Evolutionary conservation across 1,284 basidiomycete species (phyloP).

Genomic region (Inonotus obliquus): DNA sequence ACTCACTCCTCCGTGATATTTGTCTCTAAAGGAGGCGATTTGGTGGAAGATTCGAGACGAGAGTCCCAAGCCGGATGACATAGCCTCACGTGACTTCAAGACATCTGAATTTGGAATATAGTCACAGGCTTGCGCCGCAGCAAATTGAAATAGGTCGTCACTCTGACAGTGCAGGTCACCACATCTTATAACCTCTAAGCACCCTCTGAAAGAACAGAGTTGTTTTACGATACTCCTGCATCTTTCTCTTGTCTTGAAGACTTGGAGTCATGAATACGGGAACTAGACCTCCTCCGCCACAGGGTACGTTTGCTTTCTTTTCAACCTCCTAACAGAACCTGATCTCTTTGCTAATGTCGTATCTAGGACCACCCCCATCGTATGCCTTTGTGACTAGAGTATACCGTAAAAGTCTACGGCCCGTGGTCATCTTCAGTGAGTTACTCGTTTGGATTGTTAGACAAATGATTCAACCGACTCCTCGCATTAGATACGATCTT

Average conservation of each 20-base stretch:
- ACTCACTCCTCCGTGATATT: too few relatives aligned
- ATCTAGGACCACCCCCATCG: constrained; percentile 46
- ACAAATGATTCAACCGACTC: constrained; percentile 1
- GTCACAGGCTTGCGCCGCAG: constrained; percentile 1
- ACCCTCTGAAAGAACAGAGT: neutral
- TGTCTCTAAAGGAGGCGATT: too few relatives aligned
- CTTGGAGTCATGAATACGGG: constrained; percentile 1
- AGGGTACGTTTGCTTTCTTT: constrained; percentile 7
- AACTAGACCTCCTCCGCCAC: constrained; percentile 18
- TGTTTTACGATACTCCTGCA: neutral
- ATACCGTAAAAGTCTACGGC: constrained; percentile 52
- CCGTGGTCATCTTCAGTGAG: constrained; percentile 53
- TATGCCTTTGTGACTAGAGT: constrained; percentile 55
- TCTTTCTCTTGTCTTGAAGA: neutral
- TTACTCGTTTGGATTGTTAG: constrained; percentile 17
- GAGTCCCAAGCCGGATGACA: too few relatives aligned
- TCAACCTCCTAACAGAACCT: neutral
- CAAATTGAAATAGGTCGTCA: neutral
- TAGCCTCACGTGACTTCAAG: neutral
- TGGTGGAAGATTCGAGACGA: too few relatives aligned
- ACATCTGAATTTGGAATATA: neutral
- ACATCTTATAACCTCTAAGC: neutral
- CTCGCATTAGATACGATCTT: constrained; percentile 38
- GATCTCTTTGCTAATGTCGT: neutral
- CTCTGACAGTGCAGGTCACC: constrained; percentile 6